Evolutionary conservation across 768 basidiomycete species (phyloP), one percentile per base, ranked within the genome.

Genomic region (Boletus bicolor): DNA sequence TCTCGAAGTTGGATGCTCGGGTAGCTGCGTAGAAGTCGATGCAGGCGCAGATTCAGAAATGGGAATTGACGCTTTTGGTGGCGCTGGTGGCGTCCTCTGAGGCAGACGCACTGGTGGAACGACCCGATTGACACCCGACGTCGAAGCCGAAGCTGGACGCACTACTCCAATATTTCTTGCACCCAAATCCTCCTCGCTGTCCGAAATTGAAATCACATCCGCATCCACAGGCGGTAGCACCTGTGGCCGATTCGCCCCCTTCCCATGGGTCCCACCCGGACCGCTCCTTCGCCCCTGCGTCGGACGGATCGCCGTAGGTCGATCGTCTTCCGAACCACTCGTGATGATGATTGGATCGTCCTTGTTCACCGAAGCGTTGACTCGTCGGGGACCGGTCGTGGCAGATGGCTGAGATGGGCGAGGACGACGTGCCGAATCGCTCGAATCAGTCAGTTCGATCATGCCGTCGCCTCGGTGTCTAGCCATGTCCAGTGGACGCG

Each of bases 121-220:
- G n/a, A 24, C 44, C 8, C 19, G 35, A 8, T 19, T 41, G 26
- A 12, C 11, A 6, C 37, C 26, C 36, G 53, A 46, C 6, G 38
- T 64, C 7, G 55, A 51, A 9, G 12, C 26, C 1, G 49, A 39
- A 47, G 8, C 17, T 8, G 28, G 42, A 24, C 17, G 35, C 21
- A 10, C 44, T 30, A 26, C 41, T 21, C 35, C 30, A 52, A 5
- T 24, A 44, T 17, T 15, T 9, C 48, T 21, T 24, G 43, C 41
- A 11, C 17, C 45, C 28, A 11, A 1, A 10, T 60, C 64, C 4
- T 61, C 57, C 0, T 71, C 69, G 17, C 67, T 72, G 19, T 72
- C 71, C 11, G 52, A 48, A n/a, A 72, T 51, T 11, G 57, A 61
- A n/a, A 71, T 71, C 17, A 72, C 67, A 32, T 71, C 71, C 7